Conservation (phyloP, 495 filamentous ascomycete species). For the Trichoderma virens region DNA sequence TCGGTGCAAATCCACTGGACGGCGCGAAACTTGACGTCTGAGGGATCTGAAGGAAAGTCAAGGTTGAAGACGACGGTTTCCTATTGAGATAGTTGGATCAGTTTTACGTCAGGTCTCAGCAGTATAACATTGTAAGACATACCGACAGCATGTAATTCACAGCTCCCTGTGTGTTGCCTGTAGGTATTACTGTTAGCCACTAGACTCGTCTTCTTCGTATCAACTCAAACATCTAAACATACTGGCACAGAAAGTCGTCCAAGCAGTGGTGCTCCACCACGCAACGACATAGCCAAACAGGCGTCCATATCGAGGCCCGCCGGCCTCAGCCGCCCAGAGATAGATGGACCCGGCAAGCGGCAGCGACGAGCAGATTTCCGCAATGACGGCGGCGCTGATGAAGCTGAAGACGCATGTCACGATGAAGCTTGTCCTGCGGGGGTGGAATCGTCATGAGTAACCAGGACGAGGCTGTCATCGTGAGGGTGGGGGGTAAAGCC, state of each 20-base stretch:
- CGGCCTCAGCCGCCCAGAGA: conserved; percentile 58
- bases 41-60: neutral
- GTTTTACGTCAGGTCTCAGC: neutral
- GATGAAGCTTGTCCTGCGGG: conserved; percentile 34
- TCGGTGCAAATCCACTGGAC: conserved; percentile 4
- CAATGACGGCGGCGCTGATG: conserved; percentile 50
- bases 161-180: conserved; percentile 1
- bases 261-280: conserved; percentile 5
- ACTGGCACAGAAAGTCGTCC: conserved; percentile 6
- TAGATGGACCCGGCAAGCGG: conserved; percentile 59
- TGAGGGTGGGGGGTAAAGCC: conserved; percentile 7
- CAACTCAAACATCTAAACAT: neutral
- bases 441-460: conserved; percentile 49
- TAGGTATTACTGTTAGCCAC: neutral
- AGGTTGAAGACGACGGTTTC: neutral
- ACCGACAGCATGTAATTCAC: conserved; percentile 3
- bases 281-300: conserved; percentile 4
- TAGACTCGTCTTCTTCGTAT: neutral
- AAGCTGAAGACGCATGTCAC: conserved; percentile 21
- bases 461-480: conserved; percentile 35
- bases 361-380: conserved; percentile 59
- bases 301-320: conserved; percentile 32
- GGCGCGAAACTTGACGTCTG: neutral
- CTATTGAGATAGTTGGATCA: neutral
- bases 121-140: neutral